Conservation (phyloP, 2,329 filamentous ascomycete genomes). For the Xylaria sp. region DNA sequence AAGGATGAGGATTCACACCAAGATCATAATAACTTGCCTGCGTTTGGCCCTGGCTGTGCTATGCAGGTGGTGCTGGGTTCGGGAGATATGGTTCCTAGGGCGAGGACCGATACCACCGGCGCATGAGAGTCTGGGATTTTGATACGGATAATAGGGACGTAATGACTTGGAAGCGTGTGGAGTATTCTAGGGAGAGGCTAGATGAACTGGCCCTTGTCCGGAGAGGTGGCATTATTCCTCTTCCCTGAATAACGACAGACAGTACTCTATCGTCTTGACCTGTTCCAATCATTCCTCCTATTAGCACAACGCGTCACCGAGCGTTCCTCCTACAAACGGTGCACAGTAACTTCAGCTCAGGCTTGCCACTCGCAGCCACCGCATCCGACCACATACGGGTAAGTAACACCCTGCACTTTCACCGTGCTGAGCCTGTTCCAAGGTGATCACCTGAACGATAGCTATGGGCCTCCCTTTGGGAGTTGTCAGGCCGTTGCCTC, state of each 20-base stretch:
- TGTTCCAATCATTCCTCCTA: too few relatives aligned
- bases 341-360: background rate
- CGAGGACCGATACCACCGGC: conserved; percentile 37
- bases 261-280: too few relatives aligned
- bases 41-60: conserved; percentile 41
- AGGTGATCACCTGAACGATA: too few relatives aligned
- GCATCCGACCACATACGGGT: background rate
- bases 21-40: conserved; percentile 19
- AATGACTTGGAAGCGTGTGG: conserved; percentile 42
- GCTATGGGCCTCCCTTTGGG: too few relatives aligned
- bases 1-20: background rate
- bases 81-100: conserved; percentile 42
- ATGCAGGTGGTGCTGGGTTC: conserved; percentile 39
- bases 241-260: too few relatives aligned
- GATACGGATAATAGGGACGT: conserved; percentile 33
- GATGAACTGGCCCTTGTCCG: conserved; percentile 43
- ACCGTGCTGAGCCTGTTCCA: too few relatives aligned
- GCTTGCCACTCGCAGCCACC: background rate
- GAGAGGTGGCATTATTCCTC: conserved; percentile 24
- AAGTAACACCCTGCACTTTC: background rate
- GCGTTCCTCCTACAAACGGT: background rate
- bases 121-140: conserved; percentile 40
- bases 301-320: background rate
- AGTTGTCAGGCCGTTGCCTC: background rate
- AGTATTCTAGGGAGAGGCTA: conserved; percentile 40